These are phyloP conservation scores for Suhomyces terraborum DNA, from an alignment of 1,139 yeast genomes.

Conservation along the genomic window DNA sequence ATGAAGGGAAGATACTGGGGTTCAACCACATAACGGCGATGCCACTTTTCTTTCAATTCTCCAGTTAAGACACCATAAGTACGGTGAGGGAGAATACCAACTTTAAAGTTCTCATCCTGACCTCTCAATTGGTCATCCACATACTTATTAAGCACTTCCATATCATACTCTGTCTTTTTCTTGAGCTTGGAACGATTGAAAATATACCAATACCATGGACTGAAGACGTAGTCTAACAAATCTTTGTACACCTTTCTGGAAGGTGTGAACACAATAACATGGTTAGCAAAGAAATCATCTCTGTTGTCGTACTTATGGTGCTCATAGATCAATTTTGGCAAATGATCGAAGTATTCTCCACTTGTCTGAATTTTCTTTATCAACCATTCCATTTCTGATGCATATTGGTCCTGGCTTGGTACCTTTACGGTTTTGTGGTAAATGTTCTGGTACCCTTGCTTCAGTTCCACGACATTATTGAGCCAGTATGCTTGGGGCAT, in stretches of 20 bases:
- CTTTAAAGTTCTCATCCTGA: conserved; percentile 21
- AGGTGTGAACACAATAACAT: conserved; percentile 51
- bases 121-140: conserved; percentile 20
- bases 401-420: conserved; percentile 17
- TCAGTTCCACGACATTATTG: conserved; percentile 19
- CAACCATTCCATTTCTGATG: conserved; percentile 9
- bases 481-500: conserved; percentile 47
- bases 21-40: conserved; percentile 29
- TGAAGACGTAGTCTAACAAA: conserved; percentile 32
- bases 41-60: conserved; percentile 41
- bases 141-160: conserved; percentile 51
- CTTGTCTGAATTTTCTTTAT: conserved; percentile 8
- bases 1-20: conserved; percentile 39
- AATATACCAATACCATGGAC: conserved; percentile 37
- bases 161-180: conserved; percentile 41
- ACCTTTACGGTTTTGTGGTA: conserved; percentile 20
- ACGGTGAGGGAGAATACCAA: conserved; percentile 47
- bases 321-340: conserved; percentile 28
- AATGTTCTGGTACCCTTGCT: conserved; percentile 14
- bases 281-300: conserved; percentile 40
- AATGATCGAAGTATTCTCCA: conserved; percentile 10
- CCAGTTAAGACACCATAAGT: conserved; percentile 52
- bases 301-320: conserved; percentile 35
- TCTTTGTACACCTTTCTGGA: conserved; percentile 27
- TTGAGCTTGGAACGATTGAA: conserved; percentile 25